Percentiles rank a stretch among this genome's conserved stretches.
Conservation (phyloP, 768 basidiomycete genomes). For the Arthromyces matolae region DNA sequence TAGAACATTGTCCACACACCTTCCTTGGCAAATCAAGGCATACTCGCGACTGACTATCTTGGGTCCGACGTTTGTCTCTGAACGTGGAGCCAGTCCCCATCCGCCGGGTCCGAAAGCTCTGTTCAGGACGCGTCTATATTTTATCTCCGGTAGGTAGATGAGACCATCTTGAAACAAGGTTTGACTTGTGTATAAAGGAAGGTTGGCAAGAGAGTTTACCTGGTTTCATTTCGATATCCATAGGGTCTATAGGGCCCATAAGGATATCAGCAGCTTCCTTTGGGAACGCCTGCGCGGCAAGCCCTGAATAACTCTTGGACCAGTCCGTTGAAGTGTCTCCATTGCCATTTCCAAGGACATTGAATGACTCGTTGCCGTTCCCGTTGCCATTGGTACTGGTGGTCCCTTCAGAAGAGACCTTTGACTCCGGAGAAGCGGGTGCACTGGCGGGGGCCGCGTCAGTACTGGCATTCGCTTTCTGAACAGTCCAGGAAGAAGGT, state of each 20-base stretch:
- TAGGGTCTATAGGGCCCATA: constrained; percentile 67
- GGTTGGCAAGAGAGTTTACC: constrained; percentile 43
- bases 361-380: too few relatives aligned
- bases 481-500: background rate
- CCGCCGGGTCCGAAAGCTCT: constrained; percentile 94
- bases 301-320: constrained; percentile 83
- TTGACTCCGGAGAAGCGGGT: constrained; percentile 6
- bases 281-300: constrained; percentile 73
- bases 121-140: constrained; percentile 89
- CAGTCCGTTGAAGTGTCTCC: constrained; percentile 57
- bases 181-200: background rate
- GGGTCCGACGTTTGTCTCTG: constrained; percentile 86
- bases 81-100: constrained; percentile 93
- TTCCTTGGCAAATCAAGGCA: constrained; percentile 87
- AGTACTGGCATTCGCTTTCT: constrained; percentile 13
- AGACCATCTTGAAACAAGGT: constrained; percentile 66
- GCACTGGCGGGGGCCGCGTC: constrained; percentile 2
- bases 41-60: constrained; percentile 91
- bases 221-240: constrained; percentile 92
- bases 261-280: constrained; percentile 71
- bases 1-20: constrained; percentile 46
- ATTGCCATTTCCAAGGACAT: too few relatives aligned
- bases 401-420: constrained; percentile 6
- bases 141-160: constrained; percentile 94
- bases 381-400: background rate